Conservation (phyloP, 768 basidiomycete genomes). For the Mrakia frigida region DNA sequence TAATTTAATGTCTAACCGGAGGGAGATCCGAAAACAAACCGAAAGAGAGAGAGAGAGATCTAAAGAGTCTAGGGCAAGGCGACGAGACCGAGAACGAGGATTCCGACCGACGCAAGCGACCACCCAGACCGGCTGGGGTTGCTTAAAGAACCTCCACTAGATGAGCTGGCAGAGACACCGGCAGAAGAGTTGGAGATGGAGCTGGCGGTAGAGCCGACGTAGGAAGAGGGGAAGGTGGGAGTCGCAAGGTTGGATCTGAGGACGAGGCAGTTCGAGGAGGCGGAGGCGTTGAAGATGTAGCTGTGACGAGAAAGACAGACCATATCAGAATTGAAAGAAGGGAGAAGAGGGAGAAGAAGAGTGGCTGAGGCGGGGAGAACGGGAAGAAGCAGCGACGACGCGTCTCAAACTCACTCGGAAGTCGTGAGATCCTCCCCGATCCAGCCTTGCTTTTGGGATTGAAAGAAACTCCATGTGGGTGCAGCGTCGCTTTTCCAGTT, state of each 20-base stretch:
- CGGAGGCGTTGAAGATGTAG: slow-evolving; percentile 11
- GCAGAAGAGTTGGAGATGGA: background rate
- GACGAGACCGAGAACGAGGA: no score
- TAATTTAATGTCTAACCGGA: no score
- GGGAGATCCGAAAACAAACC: no score
- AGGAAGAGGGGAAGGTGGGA: background rate
- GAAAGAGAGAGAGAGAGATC: no score
- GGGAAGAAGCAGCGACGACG: background rate
- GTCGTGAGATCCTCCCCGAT: background rate
- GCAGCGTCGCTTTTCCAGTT: slow-evolving; percentile 27
- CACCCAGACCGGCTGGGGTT: background rate
- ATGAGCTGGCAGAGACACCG: background rate
- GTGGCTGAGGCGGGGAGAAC: background rate
- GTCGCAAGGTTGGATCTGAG: background rate
- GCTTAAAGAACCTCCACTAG: background rate
- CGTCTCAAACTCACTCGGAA: slow-evolving; percentile 3
- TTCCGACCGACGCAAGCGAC: background rate
- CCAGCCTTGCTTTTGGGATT: slow-evolving; percentile 9
- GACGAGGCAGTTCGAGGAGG: slow-evolving; percentile 4
- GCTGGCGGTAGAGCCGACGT: background rate
- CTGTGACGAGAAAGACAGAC: background rate
- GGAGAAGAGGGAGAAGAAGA: no score
- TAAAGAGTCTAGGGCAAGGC: no score
- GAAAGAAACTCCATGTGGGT: slow-evolving; percentile 6
- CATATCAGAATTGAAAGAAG: no score